Conservation (phyloP, 1,284 basidiomycete genomes). For the Porodaedalea pini region DNA sequence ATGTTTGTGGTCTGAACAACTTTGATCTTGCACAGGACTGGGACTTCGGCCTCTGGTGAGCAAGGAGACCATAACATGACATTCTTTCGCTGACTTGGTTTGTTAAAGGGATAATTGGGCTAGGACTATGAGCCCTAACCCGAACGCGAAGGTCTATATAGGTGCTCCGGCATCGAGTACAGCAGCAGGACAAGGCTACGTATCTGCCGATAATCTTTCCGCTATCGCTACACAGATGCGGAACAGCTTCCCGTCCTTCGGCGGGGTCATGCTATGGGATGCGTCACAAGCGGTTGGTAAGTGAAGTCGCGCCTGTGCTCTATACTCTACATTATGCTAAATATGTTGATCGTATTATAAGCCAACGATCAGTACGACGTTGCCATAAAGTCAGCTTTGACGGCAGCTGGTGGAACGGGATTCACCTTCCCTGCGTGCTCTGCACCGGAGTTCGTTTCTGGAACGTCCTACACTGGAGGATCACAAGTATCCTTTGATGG, state of each 20-base stretch:
- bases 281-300: slow-evolving; percentile 63
- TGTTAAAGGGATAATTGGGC: slow-evolving; percentile 57
- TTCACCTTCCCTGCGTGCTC: slow-evolving; percentile 63
- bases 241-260: slow-evolving; percentile 63
- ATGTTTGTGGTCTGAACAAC: slow-evolving; percentile 45
- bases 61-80: neutral
- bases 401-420: slow-evolving; percentile 58
- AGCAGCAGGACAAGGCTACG: slow-evolving; percentile 58
- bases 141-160: slow-evolving; percentile 58
- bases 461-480: slow-evolving; percentile 49
- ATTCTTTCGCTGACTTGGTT: neutral
- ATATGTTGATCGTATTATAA: slow-evolving; percentile 27
- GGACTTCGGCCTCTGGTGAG: slow-evolving; percentile 52
- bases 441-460: slow-evolving; percentile 48
- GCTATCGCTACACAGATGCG: slow-evolving; percentile 53
- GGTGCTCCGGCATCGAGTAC: slow-evolving; percentile 55
- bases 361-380: slow-evolving; percentile 60
- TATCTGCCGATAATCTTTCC: slow-evolving; percentile 43
- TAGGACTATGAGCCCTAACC: slow-evolving; percentile 49
- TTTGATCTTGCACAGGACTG: slow-evolving; percentile 45
- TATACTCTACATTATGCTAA: neutral
- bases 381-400: slow-evolving; percentile 45
- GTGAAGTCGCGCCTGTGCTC: neutral
- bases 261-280: slow-evolving; percentile 73
- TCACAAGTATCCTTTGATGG: slow-evolving; percentile 53